A percentile compares a stretch with the other conserved stretches of the same genome.
Evolutionary conservation across 495 filamentous ascomycete genomes (phyloP).

Genomic region (Xylaria bambusicola): DNA sequence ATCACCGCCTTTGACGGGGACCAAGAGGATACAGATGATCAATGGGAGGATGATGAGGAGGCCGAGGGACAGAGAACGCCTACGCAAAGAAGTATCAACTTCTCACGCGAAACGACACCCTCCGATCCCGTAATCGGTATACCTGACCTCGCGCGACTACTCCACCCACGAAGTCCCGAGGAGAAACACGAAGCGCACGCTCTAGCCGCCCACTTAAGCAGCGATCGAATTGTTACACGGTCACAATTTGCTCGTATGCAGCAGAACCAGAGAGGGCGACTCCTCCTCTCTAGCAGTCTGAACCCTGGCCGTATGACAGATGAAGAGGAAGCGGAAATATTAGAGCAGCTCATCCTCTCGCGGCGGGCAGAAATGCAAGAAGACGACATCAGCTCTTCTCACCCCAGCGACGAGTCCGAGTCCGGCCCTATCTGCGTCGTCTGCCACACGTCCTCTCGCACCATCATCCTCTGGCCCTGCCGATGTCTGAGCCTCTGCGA

Average conservation of each 20-base stretch:
- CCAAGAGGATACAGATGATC: constrained; percentile 40
- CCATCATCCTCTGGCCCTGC: constrained; percentile 94
- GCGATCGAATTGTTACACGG: constrained; percentile 74
- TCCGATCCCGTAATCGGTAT: constrained; percentile 67
- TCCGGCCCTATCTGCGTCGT: constrained; percentile 89
- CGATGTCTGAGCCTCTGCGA: constrained; percentile 92
- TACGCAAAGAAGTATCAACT: constrained; percentile 52
- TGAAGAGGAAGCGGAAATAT: constrained; percentile 75
- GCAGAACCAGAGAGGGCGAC: constrained; percentile 63
- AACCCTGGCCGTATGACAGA: constrained; percentile 43
- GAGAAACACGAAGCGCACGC: constrained; percentile 79
- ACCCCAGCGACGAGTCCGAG: constrained; percentile 40
- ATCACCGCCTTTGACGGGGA: constrained; percentile 29
- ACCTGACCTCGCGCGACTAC: constrained; percentile 71
- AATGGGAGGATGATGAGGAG: constrained; percentile 44
- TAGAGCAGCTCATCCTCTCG: constrained; percentile 80
- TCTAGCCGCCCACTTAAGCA: constrained; percentile 76
- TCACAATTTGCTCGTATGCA: constrained; percentile 68
- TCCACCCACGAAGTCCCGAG: constrained; percentile 76
- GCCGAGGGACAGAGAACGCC: constrained; percentile 73
- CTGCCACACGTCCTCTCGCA: constrained; percentile 83
- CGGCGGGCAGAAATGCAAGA: constrained; percentile 42
- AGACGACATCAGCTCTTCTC: not conserved
- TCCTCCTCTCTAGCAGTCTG: constrained; percentile 58
- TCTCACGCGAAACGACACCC: constrained; percentile 60